phyloP scores from a whole-genome alignment of 2,329 filamentous ascomycete genomes.

The Diplodia seriata region DNA sequence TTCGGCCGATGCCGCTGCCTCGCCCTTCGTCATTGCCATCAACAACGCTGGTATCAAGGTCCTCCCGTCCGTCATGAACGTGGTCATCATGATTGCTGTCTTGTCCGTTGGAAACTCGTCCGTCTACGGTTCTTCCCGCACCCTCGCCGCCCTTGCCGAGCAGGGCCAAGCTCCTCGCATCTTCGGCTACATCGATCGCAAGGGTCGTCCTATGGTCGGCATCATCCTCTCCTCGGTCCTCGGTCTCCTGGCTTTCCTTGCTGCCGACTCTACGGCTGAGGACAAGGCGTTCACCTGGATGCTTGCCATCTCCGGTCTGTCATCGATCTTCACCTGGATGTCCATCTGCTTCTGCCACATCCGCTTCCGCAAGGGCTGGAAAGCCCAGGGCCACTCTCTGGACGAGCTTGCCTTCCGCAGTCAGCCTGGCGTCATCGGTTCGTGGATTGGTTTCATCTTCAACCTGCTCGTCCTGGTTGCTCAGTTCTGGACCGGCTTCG shows the following conservation, averaged over 20 bases:
- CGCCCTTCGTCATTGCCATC: conserved; percentile 93
- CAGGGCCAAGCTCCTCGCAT: conserved; percentile 67
- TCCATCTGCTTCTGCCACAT: conserved; percentile 89
- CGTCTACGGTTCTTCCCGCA: conserved; percentile 89
- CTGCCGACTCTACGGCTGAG: conserved; percentile 73
- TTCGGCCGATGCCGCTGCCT: conserved; percentile 73
- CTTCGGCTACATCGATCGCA: conserved; percentile 64
- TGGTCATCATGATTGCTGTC: conserved; percentile 88
- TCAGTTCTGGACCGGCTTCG: conserved; percentile 40
- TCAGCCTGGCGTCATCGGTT: conserved; percentile 50
- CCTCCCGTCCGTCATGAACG: conserved; percentile 89
- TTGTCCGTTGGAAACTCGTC: conserved; percentile 91
- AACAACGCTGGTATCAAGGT: conserved; percentile 80
- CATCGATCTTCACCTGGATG: conserved; percentile 79
- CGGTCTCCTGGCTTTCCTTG: conserved; percentile 69
- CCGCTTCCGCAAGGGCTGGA: conserved; percentile 73
- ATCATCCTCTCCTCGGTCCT: conserved; percentile 61
- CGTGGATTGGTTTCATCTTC: conserved; percentile 50
- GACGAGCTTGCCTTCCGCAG: conserved; percentile 56
- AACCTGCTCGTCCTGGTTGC: conserved; percentile 50
- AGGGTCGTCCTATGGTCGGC: conserved; percentile 52
- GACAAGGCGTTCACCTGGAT: conserved; percentile 82
- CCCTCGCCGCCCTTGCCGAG: conserved; percentile 86
- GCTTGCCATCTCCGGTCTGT: conserved; percentile 74
- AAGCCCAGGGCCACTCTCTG: conserved; percentile 47